Evolutionary conservation across 805 yeast genomes (phyloP), one percentile per base, ranked within the genome.

Genomic region (Yarrowia porcina): DNA sequence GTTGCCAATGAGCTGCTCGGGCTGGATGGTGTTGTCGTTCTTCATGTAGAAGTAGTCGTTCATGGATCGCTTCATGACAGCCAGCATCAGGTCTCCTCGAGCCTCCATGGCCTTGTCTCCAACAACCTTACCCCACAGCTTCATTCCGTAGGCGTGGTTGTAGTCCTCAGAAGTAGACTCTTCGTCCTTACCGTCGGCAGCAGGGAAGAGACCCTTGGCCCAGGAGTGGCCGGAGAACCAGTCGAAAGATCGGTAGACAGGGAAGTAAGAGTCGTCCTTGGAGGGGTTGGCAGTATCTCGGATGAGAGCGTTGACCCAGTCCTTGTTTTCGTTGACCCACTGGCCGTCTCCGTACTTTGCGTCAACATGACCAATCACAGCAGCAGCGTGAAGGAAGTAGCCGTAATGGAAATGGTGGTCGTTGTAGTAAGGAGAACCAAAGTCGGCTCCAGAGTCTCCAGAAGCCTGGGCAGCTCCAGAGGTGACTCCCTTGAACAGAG

Each of bases 331-430:
- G 11, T 67, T 64, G 6, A 77, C 73, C 85, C 89, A 87, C 10
- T 75, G 69, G 10, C 85, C 84, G 20, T 52, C 59, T 5, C 86
- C 86, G 21, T 67, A 72, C 35, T 74, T 67, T 10, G 67, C 61
- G 70, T 89, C 94, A 21, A 86, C 82, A 64, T 82, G 73, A 13
- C 88, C 92, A 56, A 88, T 81, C 20, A 88, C 78, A 3, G 96
- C 90, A 9, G 94, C 93, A 2, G 94, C 88, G 72, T 89, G 93
- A 45, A 89, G 79, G 69, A 83, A 85, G 72, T 89, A 89, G n/a
- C 94, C 94, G 70, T 88, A 89, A 72, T 89, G 96, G 82, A 88
- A 89, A 72, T 89, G 94, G 69, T 89, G 96, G 69, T 89, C 96
- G 68, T 89, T 88, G 74, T 88, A 89, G 72, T 82, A 86, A 23